phyloP scores from a whole-genome alignment of 768 basidiomycete genomes.

The Atractiella rhizophila region DNA sequence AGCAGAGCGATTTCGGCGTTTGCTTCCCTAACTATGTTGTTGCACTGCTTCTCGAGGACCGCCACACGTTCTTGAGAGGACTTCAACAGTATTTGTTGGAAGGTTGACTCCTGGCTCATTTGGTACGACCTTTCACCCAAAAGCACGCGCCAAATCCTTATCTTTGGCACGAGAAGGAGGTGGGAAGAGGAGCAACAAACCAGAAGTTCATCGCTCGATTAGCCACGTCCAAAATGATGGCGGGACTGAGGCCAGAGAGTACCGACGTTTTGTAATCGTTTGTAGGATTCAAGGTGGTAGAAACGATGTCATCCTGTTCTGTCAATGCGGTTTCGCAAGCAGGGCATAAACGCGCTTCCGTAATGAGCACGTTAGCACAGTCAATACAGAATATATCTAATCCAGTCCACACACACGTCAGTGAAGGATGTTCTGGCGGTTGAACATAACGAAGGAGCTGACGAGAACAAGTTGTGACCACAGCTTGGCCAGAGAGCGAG shows the following conservation, averaged over 20 bases:
- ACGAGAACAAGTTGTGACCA: conserved; percentile 7
- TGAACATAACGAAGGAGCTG: neutral
- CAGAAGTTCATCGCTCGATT: conserved; percentile 13
- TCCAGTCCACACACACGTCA: neutral
- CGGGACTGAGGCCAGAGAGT: conserved; percentile 12
- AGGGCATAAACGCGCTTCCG: conserved; percentile 11
- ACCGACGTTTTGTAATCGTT: conserved; percentile 15
- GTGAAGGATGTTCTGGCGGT: neutral
- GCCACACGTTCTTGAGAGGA: conserved; percentile 7
- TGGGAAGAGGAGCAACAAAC: too few species aligned
- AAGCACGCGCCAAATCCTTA: too few species aligned
- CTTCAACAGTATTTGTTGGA: conserved; percentile 10
- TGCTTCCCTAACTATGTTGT: conserved; percentile 6
- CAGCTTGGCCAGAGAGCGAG: too few species aligned
- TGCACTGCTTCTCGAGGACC: conserved; percentile 10
- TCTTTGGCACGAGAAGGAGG: too few species aligned
- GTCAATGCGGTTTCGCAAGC: conserved; percentile 13
- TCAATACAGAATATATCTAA: conserved; percentile 4
- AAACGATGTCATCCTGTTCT: conserved; percentile 12
- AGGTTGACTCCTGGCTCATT: conserved; percentile 8
- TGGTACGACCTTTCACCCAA: too few species aligned
- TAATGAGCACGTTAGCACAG: conserved; percentile 17
- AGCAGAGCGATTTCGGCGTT: conserved; percentile 10
- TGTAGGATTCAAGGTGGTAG: conserved; percentile 12
- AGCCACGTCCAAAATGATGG: conserved; percentile 13